Conservation (phyloP, 805 yeast genomes). For the Saccharomycopsis schoenii region DNA sequence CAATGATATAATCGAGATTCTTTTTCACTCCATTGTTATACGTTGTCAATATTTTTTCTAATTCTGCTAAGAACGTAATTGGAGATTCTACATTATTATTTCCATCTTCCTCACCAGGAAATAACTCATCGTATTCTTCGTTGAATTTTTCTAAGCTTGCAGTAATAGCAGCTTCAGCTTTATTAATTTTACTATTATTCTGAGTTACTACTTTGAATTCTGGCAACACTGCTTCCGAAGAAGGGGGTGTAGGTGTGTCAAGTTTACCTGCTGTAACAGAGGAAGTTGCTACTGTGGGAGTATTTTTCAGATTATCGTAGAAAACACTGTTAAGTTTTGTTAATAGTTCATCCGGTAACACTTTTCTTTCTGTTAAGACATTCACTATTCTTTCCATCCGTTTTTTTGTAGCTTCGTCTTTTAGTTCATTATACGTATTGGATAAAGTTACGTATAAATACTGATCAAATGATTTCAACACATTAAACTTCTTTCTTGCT, state of each 20-base stretch:
- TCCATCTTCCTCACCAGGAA: conserved; percentile 19
- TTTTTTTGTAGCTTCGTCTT: conserved; percentile 17
- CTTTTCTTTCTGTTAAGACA: conserved; percentile 48
- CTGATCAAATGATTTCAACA: conserved; percentile 45
- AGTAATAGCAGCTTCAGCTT: background rate
- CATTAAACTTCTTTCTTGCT: conserved; percentile 49
- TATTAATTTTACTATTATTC: background rate
- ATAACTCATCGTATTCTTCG: conserved; percentile 21
- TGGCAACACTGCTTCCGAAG: background rate
- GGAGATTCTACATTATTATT: conserved; percentile 27
- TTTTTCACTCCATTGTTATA: conserved; percentile 8
- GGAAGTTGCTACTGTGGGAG: background rate
- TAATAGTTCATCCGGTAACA: conserved; percentile 28
- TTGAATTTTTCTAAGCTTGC: conserved; percentile 18
- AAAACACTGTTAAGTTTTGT: conserved; percentile 15
- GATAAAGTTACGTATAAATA: conserved; percentile 36
- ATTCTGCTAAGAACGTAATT: conserved; percentile 22
- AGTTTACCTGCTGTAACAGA: background rate
- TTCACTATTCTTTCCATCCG: conserved; percentile 41
- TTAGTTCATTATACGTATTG: conserved; percentile 20
- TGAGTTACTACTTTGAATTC: conserved; percentile 5
- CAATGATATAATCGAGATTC: background rate
- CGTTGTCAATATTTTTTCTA: conserved; percentile 17
- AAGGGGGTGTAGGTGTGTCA: background rate
- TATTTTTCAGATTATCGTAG: background rate